These are phyloP conservation scores for Picea glauca DNA, from an alignment of 75 land plant genomes.

Conservation along the genomic window DNA sequence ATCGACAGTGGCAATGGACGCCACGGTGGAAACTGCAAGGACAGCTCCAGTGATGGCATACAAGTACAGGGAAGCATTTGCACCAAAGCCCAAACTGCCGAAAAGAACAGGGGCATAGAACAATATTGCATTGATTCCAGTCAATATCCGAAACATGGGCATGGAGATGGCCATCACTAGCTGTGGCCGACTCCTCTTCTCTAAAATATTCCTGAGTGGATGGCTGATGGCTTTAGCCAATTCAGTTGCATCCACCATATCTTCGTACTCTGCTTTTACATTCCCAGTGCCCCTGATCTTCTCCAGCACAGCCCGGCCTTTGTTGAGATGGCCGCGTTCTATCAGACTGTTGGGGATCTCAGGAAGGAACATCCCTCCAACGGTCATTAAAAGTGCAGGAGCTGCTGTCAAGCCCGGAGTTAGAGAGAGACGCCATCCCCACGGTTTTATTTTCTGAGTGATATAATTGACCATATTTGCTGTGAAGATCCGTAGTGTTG, in stretches of 20 bases:
- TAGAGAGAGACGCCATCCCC: slow-evolving; percentile 88
- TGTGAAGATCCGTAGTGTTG: slow-evolving; percentile 64
- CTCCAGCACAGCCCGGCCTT: slow-evolving; percentile 52
- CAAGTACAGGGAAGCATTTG: slow-evolving; percentile 66
- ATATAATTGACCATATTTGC: slow-evolving; percentile 85
- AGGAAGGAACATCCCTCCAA: slow-evolving; percentile 70
- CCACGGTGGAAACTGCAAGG: slow-evolving; percentile 39
- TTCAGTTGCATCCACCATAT: slow-evolving; percentile 68
- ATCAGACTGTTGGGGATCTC: slow-evolving; percentile 81
- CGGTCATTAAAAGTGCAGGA: slow-evolving; percentile 63
- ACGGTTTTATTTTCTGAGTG: slow-evolving; percentile 35
- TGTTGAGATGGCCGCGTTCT: slow-evolving; percentile 33
- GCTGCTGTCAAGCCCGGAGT: slow-evolving; percentile 54
- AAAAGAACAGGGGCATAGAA: slow-evolving; percentile 88
- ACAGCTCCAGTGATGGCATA: slow-evolving; percentile 75
- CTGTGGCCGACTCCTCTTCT: slow-evolving; percentile 73
- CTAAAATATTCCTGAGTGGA: slow-evolving; percentile 66
- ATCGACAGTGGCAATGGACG: slow-evolving; percentile 69
- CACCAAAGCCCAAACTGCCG: slow-evolving; percentile 65
- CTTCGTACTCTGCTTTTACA: slow-evolving; percentile 63
- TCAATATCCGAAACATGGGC: slow-evolving; percentile 59
- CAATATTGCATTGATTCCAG: slow-evolving; percentile 74
- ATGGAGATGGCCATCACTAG: slow-evolving; percentile 74
- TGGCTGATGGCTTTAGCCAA: slow-evolving; percentile 49
- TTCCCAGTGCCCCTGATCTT: slow-evolving; percentile 61